These are phyloP conservation scores for Leccinum variabile DNA, from an alignment of 1,284 basidiomycete species.

Conservation along the genomic window DNA sequence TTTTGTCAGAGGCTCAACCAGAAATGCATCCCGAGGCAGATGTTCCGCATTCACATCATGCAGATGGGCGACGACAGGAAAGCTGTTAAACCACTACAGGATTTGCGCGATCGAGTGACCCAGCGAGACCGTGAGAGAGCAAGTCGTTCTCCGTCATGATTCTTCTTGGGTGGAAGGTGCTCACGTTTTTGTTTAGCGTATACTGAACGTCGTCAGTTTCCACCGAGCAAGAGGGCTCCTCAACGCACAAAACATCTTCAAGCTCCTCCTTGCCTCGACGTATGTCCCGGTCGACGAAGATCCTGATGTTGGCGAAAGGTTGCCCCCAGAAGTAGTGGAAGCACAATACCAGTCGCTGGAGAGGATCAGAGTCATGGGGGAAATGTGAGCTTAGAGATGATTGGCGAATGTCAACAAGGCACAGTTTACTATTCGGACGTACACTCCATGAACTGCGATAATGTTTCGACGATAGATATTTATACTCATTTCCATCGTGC, in stretches of 20 bases:
- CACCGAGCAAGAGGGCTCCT: conserved; percentile 28
- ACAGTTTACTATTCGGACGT: not conserved
- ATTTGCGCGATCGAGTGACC: conserved; percentile 25
- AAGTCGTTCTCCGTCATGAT: not conserved
- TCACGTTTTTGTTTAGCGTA: conserved; percentile 13
- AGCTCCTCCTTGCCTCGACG: conserved; percentile 25
- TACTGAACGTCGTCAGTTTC: conserved; percentile 29
- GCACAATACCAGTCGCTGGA: conserved; percentile 20
- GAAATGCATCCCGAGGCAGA: conserved; percentile 12
- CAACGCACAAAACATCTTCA: conserved; percentile 23
- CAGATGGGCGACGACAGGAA: conserved; percentile 31
- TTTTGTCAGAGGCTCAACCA: conserved; percentile 16
- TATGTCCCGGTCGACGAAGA: conserved; percentile 23
- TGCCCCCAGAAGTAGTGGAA: conserved; percentile 13
- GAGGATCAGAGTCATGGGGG: conserved; percentile 15
- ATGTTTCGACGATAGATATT: not conserved
- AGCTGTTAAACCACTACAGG: conserved; percentile 26
- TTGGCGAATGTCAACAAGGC: not conserved
- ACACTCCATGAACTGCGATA: not conserved
- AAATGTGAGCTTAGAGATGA: conserved; percentile 2
- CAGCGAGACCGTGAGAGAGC: conserved; percentile 22
- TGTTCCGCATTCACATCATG: conserved; percentile 30
- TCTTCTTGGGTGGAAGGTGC: not conserved
- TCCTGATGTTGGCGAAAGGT: conserved; percentile 21
- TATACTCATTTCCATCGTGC: not conserved